A percentile compares a stretch with the other conserved stretches of the same genome.
These are phyloP conservation scores for Echium plantagineum DNA, from an alignment of 257 asterid genomes.

Conservation along the genomic window DNA sequence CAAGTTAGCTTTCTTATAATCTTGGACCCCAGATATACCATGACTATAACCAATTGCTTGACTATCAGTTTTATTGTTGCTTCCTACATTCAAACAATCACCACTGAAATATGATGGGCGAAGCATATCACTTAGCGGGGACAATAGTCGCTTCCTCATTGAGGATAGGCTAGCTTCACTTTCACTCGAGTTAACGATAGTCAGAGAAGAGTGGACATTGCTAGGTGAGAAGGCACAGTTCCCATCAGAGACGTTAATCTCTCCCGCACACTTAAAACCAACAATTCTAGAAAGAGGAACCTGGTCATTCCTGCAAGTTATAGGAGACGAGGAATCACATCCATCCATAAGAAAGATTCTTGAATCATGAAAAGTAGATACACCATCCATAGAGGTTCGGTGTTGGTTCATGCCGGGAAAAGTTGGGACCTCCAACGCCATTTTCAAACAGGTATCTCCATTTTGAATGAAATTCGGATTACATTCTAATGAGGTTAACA, in stretches of 20 bases:
- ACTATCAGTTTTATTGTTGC: conserved; percentile 19
- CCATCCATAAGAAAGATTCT: conserved; percentile 14
- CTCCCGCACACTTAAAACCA: conserved; percentile 39
- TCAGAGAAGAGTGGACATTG: conserved; percentile 14
- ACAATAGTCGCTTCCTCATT: conserved; percentile 57
- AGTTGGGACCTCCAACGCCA: conserved; percentile 21
- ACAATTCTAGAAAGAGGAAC: conserved; percentile 48
- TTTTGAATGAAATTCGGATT: conserved; percentile 23
- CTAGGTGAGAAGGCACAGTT: conserved; percentile 15
- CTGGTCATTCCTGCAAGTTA: conserved; percentile 17
- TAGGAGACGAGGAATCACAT: conserved; percentile 20
- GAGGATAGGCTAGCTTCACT: conserved; percentile 27
- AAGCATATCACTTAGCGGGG: conserved; percentile 51
- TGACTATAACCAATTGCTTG: conserved; percentile 13
- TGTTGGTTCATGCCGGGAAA: conserved; percentile 17
- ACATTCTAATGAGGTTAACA: conserved; percentile 20
- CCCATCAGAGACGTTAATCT: conserved; percentile 15
- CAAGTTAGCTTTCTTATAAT: conserved; percentile 44
- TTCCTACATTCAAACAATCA: conserved; percentile 41
- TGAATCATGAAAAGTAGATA: conserved; percentile 15
- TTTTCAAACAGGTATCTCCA: conserved; percentile 18
- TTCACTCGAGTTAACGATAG: conserved; percentile 15
- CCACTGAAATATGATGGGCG: conserved; percentile 29
- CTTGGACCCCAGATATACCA: conserved; percentile 27
- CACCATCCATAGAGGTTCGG: conserved; percentile 17